Base-by-base conservation (phyloP, 345 rosid genomes). In the Citrus cavaleriei region DNA sequence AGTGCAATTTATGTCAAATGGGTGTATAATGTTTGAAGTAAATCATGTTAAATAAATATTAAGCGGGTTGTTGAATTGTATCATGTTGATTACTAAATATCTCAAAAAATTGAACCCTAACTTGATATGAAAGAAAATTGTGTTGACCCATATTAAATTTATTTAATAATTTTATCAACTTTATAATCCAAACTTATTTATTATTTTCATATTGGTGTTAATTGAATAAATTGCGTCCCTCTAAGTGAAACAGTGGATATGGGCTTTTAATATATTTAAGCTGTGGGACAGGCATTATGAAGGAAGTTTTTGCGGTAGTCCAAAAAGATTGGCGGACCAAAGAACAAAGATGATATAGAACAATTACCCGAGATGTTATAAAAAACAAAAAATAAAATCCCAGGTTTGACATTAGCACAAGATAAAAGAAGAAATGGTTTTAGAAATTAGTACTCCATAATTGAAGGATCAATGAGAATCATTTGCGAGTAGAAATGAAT, bases 151-250 rank as follows among this genome's bases (percentile, higher is more conserved):
- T 46, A 12, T 46, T 12, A 46, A 46, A 12, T 46, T 42, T 12
- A 46, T 46, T 46, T 12, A 12, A 42, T 42, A 42, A 42, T 42
- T 10, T 42, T 3, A 42, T 12, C 46, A 42, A 42, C 3, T 42
- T 10, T 42, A 42, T 10, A 13, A 10, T 2, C 13, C 1, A 42
- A 9, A 42, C 3, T 2, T 12, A 42, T 42, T 42, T 10, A 10
- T 42, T 12, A 1, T 0, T 12, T 3, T 46, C 0, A 0, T 13
- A 12, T 46, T 13, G 3, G 1, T 46, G 5, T 3, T 1, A 3
- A 13, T 3, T 46, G 1, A 12, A 12, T 46, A 1, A 12, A 46
- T 12, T 0, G 4, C 0, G 14, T 12, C 13, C 4, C 51, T 42
- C 16, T 3, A 42, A 42, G 0, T 2, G 12, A 46, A 46, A 46